Evolutionary conservation across 352 stramenopile genomes (phyloP).

Genomic region (Lagenidium sp.): DNA sequence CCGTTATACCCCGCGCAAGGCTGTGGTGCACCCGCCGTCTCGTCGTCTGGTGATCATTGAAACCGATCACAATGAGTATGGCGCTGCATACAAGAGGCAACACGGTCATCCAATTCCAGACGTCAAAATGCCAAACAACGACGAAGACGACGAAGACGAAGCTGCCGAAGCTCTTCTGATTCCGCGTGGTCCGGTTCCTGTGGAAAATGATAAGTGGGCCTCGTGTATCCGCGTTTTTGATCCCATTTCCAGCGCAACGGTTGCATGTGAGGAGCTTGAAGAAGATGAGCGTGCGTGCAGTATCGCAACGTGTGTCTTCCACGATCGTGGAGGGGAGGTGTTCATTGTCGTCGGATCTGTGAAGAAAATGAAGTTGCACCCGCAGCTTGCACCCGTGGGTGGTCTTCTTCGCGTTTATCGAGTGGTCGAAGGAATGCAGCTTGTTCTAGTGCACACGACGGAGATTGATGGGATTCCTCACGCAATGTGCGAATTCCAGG

Average conservation of each 20-base stretch:
- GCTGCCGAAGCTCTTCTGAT: conserved; percentile 63
- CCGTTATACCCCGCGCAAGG: conserved; percentile 96
- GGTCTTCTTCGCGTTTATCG: conserved; percentile 91
- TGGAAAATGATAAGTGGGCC: conserved; percentile 87
- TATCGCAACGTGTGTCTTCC: conserved; percentile 92
- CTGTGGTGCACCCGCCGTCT: conserved; percentile 85
- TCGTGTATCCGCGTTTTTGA: conserved; percentile 98
- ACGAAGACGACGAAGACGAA: conserved; percentile 88
- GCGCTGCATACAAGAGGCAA: conserved; percentile 85
- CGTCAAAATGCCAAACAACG: conserved; percentile 41
- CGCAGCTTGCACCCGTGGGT: conserved; percentile 44
- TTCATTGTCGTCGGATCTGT: conserved; percentile 97
- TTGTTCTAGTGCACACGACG: conserved; percentile 96
- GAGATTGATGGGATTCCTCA: conserved; percentile 95
- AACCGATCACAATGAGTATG: conserved; percentile 96
- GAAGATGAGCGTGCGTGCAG: conserved; percentile 92
- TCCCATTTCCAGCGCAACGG: conserved; percentile 80
- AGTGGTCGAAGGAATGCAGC: conserved; percentile 85
- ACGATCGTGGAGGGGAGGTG: conserved; percentile 93
- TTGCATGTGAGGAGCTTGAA: conserved; percentile 89
- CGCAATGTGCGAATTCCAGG: conserved; percentile 97
- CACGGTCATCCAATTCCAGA: conserved; percentile 57
- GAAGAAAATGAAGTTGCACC: conserved; percentile 94
- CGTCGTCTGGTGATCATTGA: conserved; percentile 95
- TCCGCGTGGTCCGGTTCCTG: conserved; percentile 43